Conservation (phyloP, 129 eudicot species). For the Tagetes erecta region DNA sequence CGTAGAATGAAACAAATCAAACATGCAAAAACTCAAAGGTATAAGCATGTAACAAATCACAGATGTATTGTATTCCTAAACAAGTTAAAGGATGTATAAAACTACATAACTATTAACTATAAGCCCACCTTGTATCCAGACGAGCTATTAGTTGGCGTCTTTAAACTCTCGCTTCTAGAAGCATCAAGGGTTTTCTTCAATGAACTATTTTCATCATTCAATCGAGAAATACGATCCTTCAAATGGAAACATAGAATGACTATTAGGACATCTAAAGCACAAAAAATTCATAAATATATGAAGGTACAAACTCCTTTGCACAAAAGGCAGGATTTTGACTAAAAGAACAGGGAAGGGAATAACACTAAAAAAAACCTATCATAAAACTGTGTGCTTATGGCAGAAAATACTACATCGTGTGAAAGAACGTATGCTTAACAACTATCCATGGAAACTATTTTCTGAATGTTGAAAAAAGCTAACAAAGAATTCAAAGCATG, state of each 20-base stretch:
- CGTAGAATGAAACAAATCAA: slow-evolving; percentile 18
- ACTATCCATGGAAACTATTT: slow-evolving; percentile 2
- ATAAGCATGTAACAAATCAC: slow-evolving; percentile 16
- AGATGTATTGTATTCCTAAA: slow-evolving; percentile 11
- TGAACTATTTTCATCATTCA: slow-evolving; percentile 78
- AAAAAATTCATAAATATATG: not conserved
- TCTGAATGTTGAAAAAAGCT: not conserved
- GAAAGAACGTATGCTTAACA: slow-evolving; percentile 3
- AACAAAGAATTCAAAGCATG: slow-evolving; percentile 10
- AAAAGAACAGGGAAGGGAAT: slow-evolving; percentile 3
- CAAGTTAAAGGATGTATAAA: not conserved
- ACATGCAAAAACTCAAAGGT: slow-evolving; percentile 17
- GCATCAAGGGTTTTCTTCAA: slow-evolving; percentile 72
- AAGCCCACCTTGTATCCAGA: slow-evolving; percentile 47
- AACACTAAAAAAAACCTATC: not conserved
- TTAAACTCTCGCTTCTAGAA: slow-evolving; percentile 51
- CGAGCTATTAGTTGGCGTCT: slow-evolving; percentile 37
- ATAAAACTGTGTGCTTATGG: not conserved
- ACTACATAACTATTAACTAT: slow-evolving; percentile 8
- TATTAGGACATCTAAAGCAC: not conserved
- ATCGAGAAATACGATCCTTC: slow-evolving; percentile 66
- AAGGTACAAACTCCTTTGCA: not conserved
- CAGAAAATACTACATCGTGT: not conserved
- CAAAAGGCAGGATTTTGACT: slow-evolving; percentile 2
- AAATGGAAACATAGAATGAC: slow-evolving; percentile 17